Evolutionary conservation across 805 yeast species (phyloP), one percentile per base, ranked within the genome.

Genomic region (Metschnikowia bowlesiae): DNA sequence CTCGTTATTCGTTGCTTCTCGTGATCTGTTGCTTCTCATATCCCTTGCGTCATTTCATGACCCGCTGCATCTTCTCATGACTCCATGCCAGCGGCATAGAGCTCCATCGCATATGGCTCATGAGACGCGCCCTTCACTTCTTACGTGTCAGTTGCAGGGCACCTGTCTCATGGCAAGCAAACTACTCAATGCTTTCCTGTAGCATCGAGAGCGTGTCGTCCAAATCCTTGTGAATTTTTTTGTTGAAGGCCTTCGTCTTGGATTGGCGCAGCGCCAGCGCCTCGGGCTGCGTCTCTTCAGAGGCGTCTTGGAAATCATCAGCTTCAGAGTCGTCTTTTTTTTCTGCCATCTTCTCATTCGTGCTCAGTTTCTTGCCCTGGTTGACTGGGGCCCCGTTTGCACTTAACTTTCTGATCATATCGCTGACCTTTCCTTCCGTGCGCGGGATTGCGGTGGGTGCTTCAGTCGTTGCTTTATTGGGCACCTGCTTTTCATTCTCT

Each of bases 201-300:
- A 73, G 58, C 74, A 73, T 70, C 46, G 66, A 66, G 44, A 73
- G 53, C 4, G 78, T 73, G 47, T 63, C 62, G 44, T 72, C 70
- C 46, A 73, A 54, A 33, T 65, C 73, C 39, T 53, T 63, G 53
- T 69, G 63, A 45, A 73, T 57, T 48, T 68, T 68, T 41, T 59
- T 53, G 44, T 66, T 61, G 53, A 71, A 70, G 53, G 63, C 64
- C 57, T 70, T 71, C 31, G 70, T 59, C 53, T 59, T 68, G 44
- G 72, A 64, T 36, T 66, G 66, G 44, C 62, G 62, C 18, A 71
- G 54, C 30, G 57, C 48, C 37, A 68, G 41, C 4, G 47, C 45
- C 28, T 41, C 44, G 7, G 52, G 66, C 28, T 61, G 62, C 46
- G 60, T 61, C 31, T 53, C 63, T 14, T 34, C 46, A 10, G 44